Conservation (phyloP, 2,329 filamentous ascomycete genomes). For the Alternaria infectoria region DNA sequence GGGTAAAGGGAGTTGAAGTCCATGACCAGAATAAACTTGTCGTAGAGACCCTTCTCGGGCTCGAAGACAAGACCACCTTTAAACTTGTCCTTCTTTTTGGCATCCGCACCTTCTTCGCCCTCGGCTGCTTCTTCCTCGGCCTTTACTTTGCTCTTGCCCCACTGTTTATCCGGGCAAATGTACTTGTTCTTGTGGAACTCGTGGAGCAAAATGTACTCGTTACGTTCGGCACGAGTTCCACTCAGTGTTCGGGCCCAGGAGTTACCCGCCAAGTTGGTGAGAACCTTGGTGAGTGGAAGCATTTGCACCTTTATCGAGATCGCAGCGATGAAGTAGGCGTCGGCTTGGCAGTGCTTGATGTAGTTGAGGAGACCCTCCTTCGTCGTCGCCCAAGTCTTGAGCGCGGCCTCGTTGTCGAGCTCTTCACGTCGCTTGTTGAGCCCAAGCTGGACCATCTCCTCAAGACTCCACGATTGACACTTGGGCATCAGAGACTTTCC, state of each 20-base stretch:
- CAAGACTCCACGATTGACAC: conserved; percentile 97
- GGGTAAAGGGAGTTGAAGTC: conserved; percentile 99
- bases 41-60: conserved; percentile 95
- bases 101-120: conserved; percentile 69
- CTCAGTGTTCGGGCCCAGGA: conserved; percentile 97
- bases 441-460: conserved; percentile 95
- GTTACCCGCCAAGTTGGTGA: conserved; percentile 96
- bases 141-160: conserved; percentile 75
- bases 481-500: conserved; percentile 97
- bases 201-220: conserved; percentile 98
- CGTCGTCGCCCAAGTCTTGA: conserved; percentile 85
- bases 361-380: conserved; percentile 91
- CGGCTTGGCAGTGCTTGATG: conserved; percentile 89
- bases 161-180: conserved; percentile 95
- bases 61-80: conserved; percentile 99
- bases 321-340: conserved; percentile 95
- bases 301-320: conserved; percentile 89
- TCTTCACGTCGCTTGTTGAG: conserved; percentile 79
- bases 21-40: conserved; percentile 99
- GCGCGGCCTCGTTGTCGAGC: conserved; percentile 83
- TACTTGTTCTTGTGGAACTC: conserved; percentile 98
- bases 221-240: conserved; percentile 93
- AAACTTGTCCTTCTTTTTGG: conserved; percentile 99
- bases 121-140: conserved; percentile 75
- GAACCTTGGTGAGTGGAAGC: conserved; percentile 88